Evolutionary conservation across 2,329 filamentous ascomycete species (phyloP).

Genomic region (Cercospora janseana): DNA sequence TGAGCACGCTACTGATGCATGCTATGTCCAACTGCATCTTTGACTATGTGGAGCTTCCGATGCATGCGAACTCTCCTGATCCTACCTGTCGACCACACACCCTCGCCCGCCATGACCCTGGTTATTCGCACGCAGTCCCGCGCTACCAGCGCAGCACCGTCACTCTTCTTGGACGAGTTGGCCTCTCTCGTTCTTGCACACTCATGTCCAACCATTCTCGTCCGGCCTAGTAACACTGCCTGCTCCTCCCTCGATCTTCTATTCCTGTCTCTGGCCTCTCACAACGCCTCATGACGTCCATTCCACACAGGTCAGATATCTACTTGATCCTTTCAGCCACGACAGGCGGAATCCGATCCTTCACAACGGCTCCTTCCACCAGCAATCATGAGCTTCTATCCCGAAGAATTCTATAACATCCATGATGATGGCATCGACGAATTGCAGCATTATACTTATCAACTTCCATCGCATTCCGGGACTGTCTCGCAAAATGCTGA

Average conservation of each 20-base stretch:
- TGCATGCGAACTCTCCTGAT: slow-evolving; percentile 26
- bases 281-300: slow-evolving; percentile 20
- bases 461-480: slow-evolving; percentile 7
- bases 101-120: slow-evolving; percentile 12
- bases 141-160: slow-evolving; percentile 18
- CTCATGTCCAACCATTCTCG: slow-evolving; percentile 20
- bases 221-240: slow-evolving; percentile 22
- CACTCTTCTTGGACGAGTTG: slow-evolving; percentile 17
- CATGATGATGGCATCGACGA: slow-evolving; percentile 12
- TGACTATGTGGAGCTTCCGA: slow-evolving; percentile 24
- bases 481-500: not conserved
- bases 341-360: slow-evolving; percentile 16
- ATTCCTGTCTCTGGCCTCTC: slow-evolving; percentile 11
- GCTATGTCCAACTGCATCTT: slow-evolving; percentile 19
- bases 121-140: slow-evolving; percentile 19
- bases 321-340: slow-evolving; percentile 14
- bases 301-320: slow-evolving; percentile 17
- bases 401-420: slow-evolving; percentile 16
- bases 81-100: slow-evolving; percentile 17
- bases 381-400: slow-evolving; percentile 24
- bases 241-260: slow-evolving; percentile 20
- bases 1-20: slow-evolving; percentile 26
- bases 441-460: slow-evolving; percentile 17
- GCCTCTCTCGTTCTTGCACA: slow-evolving; percentile 18
- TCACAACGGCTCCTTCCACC: slow-evolving; percentile 12